These are phyloP conservation scores for Euphorbia schlechtendalii DNA, from an alignment of 441 rosid genomes.

Conservation along the genomic window DNA sequence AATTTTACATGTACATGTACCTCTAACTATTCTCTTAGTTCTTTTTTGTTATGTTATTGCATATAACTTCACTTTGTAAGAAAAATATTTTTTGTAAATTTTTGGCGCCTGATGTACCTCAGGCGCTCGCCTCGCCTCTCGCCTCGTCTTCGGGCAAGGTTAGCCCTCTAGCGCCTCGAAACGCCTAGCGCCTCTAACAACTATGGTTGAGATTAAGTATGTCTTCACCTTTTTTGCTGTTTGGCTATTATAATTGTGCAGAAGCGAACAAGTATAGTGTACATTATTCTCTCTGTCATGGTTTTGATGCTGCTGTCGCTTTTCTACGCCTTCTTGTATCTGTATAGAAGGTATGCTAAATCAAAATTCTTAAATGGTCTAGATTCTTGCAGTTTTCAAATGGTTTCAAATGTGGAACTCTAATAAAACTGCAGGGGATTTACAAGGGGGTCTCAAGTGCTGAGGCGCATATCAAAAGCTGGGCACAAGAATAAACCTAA, in stretches of 20 bases:
- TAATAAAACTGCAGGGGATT: constrained; percentile 40
- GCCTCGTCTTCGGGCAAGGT: no score
- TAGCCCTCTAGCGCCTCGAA: no score
- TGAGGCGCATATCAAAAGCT: constrained; percentile 72
- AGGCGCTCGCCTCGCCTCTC: no score
- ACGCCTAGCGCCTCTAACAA: no score
- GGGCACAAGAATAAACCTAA: no score
- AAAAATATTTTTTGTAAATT: no score
- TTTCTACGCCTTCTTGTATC: constrained; percentile 62
- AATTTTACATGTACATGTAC: no score
- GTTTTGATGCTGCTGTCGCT: constrained; percentile 69
- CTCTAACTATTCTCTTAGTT: no score
- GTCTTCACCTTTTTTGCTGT: background rate
- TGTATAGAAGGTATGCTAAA: constrained; percentile 53
- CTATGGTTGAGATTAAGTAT: no score
- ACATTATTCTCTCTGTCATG: constrained; percentile 65
- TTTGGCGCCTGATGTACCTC: no score
- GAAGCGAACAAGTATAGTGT: constrained; percentile 54
- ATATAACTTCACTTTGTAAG: no score
- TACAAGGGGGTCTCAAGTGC: constrained; percentile 55
- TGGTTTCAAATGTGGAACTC: constrained; percentile 15
- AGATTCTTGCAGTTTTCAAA: constrained; percentile 8
- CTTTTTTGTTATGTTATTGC: no score
- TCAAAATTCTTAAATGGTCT: constrained; percentile 1
- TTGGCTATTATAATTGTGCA: constrained; percentile 28